Conservation (phyloP, 345 rosid genomes). For the Iberis pinnata region DNA sequence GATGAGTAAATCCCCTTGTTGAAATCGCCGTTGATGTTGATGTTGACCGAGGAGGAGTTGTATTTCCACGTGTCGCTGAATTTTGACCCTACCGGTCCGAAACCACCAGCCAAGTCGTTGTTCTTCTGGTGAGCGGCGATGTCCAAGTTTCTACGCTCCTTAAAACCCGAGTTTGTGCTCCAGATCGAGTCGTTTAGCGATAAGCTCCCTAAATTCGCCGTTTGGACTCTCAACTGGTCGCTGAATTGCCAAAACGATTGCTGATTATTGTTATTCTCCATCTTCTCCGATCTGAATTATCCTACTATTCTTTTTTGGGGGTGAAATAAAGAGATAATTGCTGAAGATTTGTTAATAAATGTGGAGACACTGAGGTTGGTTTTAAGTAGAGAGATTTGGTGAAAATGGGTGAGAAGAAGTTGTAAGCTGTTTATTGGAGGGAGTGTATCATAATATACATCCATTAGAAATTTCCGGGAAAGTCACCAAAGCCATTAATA, state of each 20-base stretch:
- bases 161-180: conserved; percentile 51
- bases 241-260: conserved; percentile 94
- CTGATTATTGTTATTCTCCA: conserved; percentile 78
- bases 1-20: conserved; percentile 62
- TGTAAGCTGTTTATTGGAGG: conserved; percentile 26
- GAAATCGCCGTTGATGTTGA: conserved; percentile 51
- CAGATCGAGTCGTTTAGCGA: conserved; percentile 89
- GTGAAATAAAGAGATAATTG: too few species aligned
- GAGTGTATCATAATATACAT: conserved; percentile 7
- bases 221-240: conserved; percentile 77
- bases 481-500: neutral
- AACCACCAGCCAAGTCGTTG: conserved; percentile 23
- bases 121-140: conserved; percentile 34
- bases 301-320: neutral
- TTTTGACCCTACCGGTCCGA: conserved; percentile 29
- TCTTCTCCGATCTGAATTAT: conserved; percentile 5
- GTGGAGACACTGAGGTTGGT: neutral
- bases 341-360: neutral
- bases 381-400: neutral
- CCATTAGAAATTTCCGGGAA: conserved; percentile 51
- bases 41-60: conserved; percentile 23
- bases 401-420: conserved; percentile 13
- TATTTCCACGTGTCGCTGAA: conserved; percentile 47
- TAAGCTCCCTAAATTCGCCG: conserved; percentile 51
- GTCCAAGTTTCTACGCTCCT: conserved; percentile 72